These are phyloP conservation scores for Psidium friedrichsthalianum DNA, from an alignment of 345 rosid species.

Conservation along the genomic window DNA sequence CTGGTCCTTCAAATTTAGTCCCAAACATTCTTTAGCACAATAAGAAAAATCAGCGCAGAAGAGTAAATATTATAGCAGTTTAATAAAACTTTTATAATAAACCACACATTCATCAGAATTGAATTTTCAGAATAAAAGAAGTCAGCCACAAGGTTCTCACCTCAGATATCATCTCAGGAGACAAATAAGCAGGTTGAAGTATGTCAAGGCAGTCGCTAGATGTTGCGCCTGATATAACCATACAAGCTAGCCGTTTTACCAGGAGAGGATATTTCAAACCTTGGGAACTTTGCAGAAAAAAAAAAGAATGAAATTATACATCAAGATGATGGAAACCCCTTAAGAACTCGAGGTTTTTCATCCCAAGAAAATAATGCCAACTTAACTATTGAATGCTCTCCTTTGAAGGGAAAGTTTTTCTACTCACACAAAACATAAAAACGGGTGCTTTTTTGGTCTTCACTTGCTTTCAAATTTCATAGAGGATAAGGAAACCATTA, in stretches of 20 bases:
- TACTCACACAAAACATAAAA: background rate
- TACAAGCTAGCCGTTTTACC: slow-evolving; percentile 71
- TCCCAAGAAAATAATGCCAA: background rate
- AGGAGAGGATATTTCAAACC: slow-evolving; percentile 80
- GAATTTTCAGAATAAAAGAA: background rate
- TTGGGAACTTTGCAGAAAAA: slow-evolving; percentile 30
- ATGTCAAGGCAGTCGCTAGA: slow-evolving; percentile 42
- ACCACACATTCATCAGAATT: no score
- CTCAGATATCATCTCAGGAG: slow-evolving; percentile 36
- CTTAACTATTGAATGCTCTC: background rate
- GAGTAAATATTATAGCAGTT: background rate
- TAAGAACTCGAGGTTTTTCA: background rate
- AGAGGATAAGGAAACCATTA: no score
- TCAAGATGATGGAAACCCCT: background rate
- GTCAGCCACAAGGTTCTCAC: slow-evolving; percentile 16
- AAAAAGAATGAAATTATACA: background rate
- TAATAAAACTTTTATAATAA: background rate
- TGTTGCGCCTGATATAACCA: slow-evolving; percentile 57
- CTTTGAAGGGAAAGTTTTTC: background rate
- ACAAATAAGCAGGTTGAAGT: slow-evolving; percentile 59
- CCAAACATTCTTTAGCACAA: background rate
- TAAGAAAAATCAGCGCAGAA: background rate
- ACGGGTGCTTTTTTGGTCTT: background rate
- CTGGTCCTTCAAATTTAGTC: background rate
- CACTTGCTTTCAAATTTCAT: no score